phyloP scores from a whole-genome alignment of 768 basidiomycete genomes.

The Nidularia pulvinata region DNA sequence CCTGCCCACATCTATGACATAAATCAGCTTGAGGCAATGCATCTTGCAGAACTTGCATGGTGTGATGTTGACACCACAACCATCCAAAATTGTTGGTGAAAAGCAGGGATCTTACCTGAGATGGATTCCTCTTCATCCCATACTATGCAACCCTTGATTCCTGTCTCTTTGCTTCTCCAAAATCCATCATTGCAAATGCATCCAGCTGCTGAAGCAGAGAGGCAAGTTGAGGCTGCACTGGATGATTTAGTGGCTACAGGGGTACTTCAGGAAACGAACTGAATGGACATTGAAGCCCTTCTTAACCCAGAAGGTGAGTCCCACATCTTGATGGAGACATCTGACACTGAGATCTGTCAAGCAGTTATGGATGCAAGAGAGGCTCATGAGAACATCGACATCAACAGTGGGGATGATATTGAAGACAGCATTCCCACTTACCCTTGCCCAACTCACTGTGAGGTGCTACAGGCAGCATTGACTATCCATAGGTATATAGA shows the following conservation, averaged over 20 bases:
- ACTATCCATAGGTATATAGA: conserved; percentile 3
- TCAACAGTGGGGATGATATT: conserved; percentile 9
- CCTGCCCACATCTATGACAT: conserved; percentile 32
- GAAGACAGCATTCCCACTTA: conserved; percentile 2
- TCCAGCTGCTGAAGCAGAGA: conserved; percentile 10
- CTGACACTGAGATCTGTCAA: conserved; percentile 10
- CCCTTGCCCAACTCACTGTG: conserved; percentile 8
- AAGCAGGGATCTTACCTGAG: conserved; percentile 27
- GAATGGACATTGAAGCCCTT: conserved; percentile 14
- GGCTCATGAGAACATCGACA: conserved; percentile 10
- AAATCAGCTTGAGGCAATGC: conserved; percentile 35
- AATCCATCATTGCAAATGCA: not conserved
- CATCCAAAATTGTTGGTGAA: conserved; percentile 34
- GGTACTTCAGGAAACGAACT: conserved; percentile 9
- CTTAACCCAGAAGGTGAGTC: conserved; percentile 16
- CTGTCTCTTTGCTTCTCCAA: conserved; percentile 17
- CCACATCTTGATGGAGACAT: conserved; percentile 6
- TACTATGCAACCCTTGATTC: conserved; percentile 7
- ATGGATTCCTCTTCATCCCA: conserved; percentile 1
- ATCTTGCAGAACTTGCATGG: conserved; percentile 25
- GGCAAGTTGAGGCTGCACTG: conserved; percentile 5
- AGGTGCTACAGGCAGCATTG: conserved; percentile 7
- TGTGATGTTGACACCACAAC: conserved; percentile 22
- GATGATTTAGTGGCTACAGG: conserved; percentile 8
- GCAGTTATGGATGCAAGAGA: conserved; percentile 14